Conservation (phyloP, 257 asterid species). For the Scutellaria barbata region DNA sequence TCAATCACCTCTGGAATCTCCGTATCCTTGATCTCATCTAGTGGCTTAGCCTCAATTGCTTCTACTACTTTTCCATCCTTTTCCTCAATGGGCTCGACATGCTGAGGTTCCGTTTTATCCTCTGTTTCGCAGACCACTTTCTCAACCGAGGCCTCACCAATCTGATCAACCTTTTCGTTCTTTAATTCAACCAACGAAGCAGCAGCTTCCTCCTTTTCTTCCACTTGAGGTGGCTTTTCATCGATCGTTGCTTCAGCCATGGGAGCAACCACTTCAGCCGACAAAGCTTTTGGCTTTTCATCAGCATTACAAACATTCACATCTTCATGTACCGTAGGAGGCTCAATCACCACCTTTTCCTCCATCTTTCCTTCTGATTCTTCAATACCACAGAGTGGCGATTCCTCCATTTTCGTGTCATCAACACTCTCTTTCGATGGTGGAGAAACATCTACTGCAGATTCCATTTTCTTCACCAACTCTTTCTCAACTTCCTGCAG, state of each 20-base stretch:
- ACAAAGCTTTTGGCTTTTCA: constrained; percentile 31
- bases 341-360: constrained; percentile 9
- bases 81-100: constrained; percentile 34
- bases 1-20: neutral
- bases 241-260: constrained; percentile 30
- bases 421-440: constrained; percentile 38
- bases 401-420: constrained; percentile 41
- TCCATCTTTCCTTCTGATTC: constrained; percentile 41
- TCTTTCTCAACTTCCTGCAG: constrained; percentile 64
- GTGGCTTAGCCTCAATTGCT: constrained; percentile 29
- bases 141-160: constrained; percentile 22
- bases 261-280: constrained; percentile 26
- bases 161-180: neutral
- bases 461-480: constrained; percentile 49
- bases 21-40: constrained; percentile 35
- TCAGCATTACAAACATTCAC: neutral
- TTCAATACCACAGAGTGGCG: constrained; percentile 25
- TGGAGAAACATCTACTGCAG: constrained; percentile 37
- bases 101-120: constrained; percentile 15
- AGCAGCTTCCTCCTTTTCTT: constrained; percentile 44
- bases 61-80: constrained; percentile 27
- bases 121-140: constrained; percentile 18
- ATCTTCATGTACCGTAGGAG: constrained; percentile 15
- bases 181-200: neutral
- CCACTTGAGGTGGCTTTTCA: constrained; percentile 40